Evolutionary conservation across 768 basidiomycete genomes (phyloP).

Genomic region (Neoboletus subvelutipes): DNA sequence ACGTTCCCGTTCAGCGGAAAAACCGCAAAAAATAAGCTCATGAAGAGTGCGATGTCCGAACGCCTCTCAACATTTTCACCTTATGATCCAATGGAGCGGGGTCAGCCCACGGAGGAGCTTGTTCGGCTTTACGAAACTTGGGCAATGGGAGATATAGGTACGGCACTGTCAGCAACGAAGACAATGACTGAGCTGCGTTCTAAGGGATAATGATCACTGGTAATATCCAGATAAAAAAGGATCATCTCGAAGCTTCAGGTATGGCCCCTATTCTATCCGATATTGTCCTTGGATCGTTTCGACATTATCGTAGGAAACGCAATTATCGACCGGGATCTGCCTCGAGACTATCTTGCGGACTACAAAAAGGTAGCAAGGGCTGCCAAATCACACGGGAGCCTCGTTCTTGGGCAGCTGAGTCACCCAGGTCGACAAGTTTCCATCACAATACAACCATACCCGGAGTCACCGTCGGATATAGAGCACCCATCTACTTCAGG

Average conservation of each 20-base stretch:
- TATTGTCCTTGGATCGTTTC: background rate
- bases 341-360: conserved; percentile 22
- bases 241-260: conserved; percentile 36
- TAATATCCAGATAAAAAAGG: conserved; percentile 36
- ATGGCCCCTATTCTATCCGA: background rate
- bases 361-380: conserved; percentile 29
- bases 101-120: conserved; percentile 35
- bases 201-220: conserved; percentile 34
- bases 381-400: conserved; percentile 31
- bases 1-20: conserved; percentile 33
- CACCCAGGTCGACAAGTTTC: conserved; percentile 37
- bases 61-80: conserved; percentile 35
- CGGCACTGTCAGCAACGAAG: background rate
- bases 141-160: conserved; percentile 34
- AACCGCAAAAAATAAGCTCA: conserved; percentile 30
- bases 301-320: conserved; percentile 26
- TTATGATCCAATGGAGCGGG: conserved; percentile 29
- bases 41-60: conserved; percentile 38
- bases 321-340: conserved; percentile 32
- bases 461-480: conserved; percentile 34
- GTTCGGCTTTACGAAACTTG: conserved; percentile 36
- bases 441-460: conserved; percentile 36
- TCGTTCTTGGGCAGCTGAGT: conserved; percentile 34
- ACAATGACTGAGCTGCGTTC: conserved; percentile 4
- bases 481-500: conserved; percentile 36